These are phyloP conservation scores for Pisolithus microcarpus DNA, from an alignment of 768 basidiomycete species.

Conservation along the genomic window DNA sequence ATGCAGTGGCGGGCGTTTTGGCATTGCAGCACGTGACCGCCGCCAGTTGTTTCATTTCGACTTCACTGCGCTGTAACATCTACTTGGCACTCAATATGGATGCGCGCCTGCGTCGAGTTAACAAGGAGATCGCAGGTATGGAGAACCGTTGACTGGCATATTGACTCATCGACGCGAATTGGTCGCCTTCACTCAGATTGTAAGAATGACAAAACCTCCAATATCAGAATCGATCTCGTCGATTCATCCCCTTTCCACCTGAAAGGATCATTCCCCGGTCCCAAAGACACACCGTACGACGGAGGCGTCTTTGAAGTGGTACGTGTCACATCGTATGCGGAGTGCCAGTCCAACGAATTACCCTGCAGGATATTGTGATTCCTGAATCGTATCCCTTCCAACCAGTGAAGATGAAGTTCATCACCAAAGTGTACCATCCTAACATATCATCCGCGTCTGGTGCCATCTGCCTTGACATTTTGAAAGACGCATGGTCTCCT, in stretches of 20 bases:
- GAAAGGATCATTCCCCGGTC: slow-evolving; percentile 85
- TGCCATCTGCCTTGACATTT: slow-evolving; percentile 88
- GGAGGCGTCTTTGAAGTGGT: slow-evolving; percentile 91
- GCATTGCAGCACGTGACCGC: too few relatives aligned
- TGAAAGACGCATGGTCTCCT: slow-evolving; percentile 88
- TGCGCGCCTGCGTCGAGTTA: slow-evolving; percentile 81
- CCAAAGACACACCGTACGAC: slow-evolving; percentile 88
- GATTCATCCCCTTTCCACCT: slow-evolving; percentile 90
- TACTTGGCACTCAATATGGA: slow-evolving; percentile 47
- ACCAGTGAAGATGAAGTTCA: slow-evolving; percentile 97
- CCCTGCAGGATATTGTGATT: slow-evolving; percentile 76
- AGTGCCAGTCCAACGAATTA: not conserved
- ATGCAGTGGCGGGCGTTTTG: too few relatives aligned
- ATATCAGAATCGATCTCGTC: slow-evolving; percentile 79
- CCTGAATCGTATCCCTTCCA: slow-evolving; percentile 89
- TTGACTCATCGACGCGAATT: slow-evolving; percentile 4
- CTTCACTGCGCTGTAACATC: not conserved
- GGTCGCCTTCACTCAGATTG: slow-evolving; percentile 52
- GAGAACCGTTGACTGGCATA: not conserved
- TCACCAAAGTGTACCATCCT: slow-evolving; percentile 94
- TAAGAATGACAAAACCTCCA: slow-evolving; percentile 90
- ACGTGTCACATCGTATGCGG: slow-evolving; percentile 27
- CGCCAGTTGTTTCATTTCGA: too few relatives aligned
- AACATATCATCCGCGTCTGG: slow-evolving; percentile 93
- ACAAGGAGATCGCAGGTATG: slow-evolving; percentile 87